Percentiles rank a stretch among this genome's conserved stretches.
Conservation (phyloP, 108 stramenopile genomes). For the Cylindrotheca fusiformis region DNA sequence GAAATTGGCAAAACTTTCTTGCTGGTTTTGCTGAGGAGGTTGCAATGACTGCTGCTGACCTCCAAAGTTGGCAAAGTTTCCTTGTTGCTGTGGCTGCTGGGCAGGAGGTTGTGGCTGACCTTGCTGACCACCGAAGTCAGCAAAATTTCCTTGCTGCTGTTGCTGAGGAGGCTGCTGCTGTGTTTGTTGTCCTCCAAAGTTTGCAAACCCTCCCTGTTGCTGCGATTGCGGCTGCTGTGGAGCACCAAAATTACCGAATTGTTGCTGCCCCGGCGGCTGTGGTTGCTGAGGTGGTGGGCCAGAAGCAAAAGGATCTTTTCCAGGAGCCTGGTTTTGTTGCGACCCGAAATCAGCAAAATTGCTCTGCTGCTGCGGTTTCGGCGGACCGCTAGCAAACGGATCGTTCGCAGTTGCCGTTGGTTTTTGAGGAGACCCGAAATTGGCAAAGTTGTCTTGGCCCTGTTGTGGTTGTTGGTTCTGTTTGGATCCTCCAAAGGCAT, state of each 20-base stretch:
- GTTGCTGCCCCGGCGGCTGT: slow-evolving; percentile 13
- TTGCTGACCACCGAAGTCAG: slow-evolving; percentile 3
- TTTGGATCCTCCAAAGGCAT: slow-evolving; percentile 57
- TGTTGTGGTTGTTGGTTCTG: slow-evolving; percentile 18
- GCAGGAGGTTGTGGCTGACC: slow-evolving; percentile 14
- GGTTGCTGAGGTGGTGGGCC: slow-evolving; percentile 21
- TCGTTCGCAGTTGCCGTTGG: background rate
- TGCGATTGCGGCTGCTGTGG: slow-evolving; percentile 35
- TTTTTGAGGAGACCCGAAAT: slow-evolving; percentile 11
- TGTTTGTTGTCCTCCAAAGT: slow-evolving; percentile 19
- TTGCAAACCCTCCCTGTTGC: slow-evolving; percentile 23
- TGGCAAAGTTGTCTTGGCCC: slow-evolving; percentile 32
- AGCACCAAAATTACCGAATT: too few relatives aligned
- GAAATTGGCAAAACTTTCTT: slow-evolving; percentile 14
- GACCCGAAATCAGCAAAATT: slow-evolving; percentile 15
- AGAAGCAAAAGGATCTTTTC: slow-evolving; percentile 22
- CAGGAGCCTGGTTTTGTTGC: slow-evolving; percentile 16
- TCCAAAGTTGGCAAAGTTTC: slow-evolving; percentile 16
- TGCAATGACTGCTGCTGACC: slow-evolving; percentile 6
- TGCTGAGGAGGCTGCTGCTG: slow-evolving; percentile 29
- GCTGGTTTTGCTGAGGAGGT: slow-evolving; percentile 29
- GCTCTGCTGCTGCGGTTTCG: slow-evolving; percentile 21
- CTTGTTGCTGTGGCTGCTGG: slow-evolving; percentile 21
- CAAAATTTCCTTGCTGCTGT: slow-evolving; percentile 5
- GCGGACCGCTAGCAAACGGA: background rate